These are phyloP conservation scores for Pyrrhoderma noxium DNA, from an alignment of 1,284 basidiomycete species.

Conservation along the genomic window DNA sequence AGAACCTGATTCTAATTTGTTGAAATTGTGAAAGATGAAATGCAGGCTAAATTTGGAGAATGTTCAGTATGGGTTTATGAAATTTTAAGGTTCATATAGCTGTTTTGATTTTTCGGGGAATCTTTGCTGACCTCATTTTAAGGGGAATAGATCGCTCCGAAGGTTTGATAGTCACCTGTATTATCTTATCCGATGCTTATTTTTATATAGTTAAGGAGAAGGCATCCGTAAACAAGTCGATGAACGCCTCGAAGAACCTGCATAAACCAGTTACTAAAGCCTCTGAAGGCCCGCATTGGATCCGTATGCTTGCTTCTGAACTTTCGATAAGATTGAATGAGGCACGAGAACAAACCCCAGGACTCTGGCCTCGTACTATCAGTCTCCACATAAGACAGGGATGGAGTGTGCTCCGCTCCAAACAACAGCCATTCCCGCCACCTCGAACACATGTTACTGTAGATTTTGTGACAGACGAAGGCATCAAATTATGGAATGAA, in stretches of 20 bases:
- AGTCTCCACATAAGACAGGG: constrained; percentile 72
- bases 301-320: constrained; percentile 85
- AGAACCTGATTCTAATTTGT: neutral
- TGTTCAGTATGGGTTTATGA: constrained; percentile 90
- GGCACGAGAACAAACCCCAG: constrained; percentile 63
- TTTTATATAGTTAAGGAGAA: constrained; percentile 75
- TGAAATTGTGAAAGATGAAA: constrained; percentile 47
- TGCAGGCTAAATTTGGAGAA: constrained; percentile 81
- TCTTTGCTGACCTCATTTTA: constrained; percentile 3
- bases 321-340: constrained; percentile 80
- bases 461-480: constrained; percentile 72
- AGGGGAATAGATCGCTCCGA: constrained; percentile 89
- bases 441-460: constrained; percentile 56
- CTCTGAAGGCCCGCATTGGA: constrained; percentile 81
- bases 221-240: constrained; percentile 75
- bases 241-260: constrained; percentile 91
- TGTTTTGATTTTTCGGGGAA: neutral
- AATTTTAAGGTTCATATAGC: constrained; percentile 47
- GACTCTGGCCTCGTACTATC: constrained; percentile 90
- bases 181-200: constrained; percentile 11
- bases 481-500: constrained; percentile 84
- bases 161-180: constrained; percentile 42
- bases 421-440: constrained; percentile 82
- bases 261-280: constrained; percentile 67
- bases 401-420: constrained; percentile 42